Base-by-base conservation (phyloP, 1,284 basidiomycete species). In the Albatrellus sp. region DNA sequence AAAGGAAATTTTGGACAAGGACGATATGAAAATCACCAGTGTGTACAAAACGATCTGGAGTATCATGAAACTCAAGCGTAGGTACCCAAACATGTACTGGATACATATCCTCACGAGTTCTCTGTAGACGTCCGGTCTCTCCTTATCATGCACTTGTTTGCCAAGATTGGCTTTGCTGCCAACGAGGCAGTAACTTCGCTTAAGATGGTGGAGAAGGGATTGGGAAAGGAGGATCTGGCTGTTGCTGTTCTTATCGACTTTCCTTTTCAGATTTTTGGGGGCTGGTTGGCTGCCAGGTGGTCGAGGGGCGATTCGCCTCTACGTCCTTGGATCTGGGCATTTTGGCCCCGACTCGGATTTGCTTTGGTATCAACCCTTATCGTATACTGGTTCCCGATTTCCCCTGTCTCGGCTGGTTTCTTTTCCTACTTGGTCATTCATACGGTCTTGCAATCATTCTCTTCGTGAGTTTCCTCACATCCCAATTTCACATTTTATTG, bases 241-340 rank as follows among this genome's bases (percentile, higher is more conserved):
- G 72, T 96, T 19, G 87, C 91, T 2, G 93, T 96, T 29, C 76
- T 98, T 42, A 88, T 98, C 55, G 96, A 98, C 63, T 98, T 98
- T 54, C 96, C 96, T 1, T 96, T 96, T 65, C 94, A 98, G 66
- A 90, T 99, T 47, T 60, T 90, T 46, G 92, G 91, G 32, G 94
- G 94, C 10, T 98, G 90, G 80, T 70, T 96, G n/a, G 91, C 93
- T 0, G 96, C 91, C 2, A 80, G 81, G 54, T 98, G 92, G 91
- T 85, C 88, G 2, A 69, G 77, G 45, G 88, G 87, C 2, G 73
- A 80, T 43, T 72, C 69, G 41, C 85, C 85, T 11, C 68, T 91
- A 24, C 75, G 77, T 12, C 86, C 90, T 3, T 99, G 96, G 96
- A 67, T 97, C 37, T 73, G 72, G 52, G 91, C 93, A 1, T 97